These are phyloP conservation scores for Saccharomycopsis capsularis DNA, from an alignment of 805 yeast genomes.

Conservation along the genomic window DNA sequence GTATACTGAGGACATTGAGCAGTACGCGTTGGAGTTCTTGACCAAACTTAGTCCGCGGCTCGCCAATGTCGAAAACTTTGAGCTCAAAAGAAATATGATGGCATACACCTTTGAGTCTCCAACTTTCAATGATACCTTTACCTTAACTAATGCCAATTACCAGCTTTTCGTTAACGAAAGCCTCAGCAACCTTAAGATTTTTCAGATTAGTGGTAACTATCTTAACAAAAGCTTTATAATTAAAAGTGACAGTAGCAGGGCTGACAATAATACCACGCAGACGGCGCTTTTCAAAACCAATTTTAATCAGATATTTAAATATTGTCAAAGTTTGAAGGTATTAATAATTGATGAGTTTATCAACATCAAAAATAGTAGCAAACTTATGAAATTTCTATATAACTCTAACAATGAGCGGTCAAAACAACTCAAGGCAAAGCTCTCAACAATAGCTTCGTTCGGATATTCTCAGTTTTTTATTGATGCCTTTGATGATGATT, in stretches of 20 bases:
- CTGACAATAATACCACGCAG: not conserved
- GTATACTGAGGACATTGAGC: constrained; percentile 18
- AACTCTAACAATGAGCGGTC: not conserved
- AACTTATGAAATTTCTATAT: constrained; percentile 10
- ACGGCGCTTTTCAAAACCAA: constrained; percentile 3
- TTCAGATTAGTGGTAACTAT: constrained; percentile 18
- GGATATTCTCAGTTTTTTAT: constrained; percentile 17
- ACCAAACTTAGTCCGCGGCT: constrained; percentile 6
- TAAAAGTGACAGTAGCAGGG: not conserved
- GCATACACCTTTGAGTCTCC: constrained; percentile 14
- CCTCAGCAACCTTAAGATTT: constrained; percentile 5
- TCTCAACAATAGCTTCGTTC: constrained; percentile 9
- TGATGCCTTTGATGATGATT: constrained; percentile 18
- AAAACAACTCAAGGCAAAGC: not conserved
- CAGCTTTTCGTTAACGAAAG: constrained; percentile 4
- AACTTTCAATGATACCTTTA: constrained; percentile 10
- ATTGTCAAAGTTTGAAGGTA: constrained; percentile 7
- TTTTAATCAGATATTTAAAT: constrained; percentile 10
- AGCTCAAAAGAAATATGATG: constrained; percentile 16
- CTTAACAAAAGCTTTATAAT: constrained; percentile 13
- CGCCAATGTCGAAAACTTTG: constrained; percentile 13
- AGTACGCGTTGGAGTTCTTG: constrained; percentile 12
- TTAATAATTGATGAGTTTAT: constrained; percentile 20
- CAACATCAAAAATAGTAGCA: constrained; percentile 11
- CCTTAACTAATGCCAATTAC: constrained; percentile 12